Evolutionary conservation across 768 basidiomycete species (phyloP).

Genomic region (Clavaria fumosa): DNA sequence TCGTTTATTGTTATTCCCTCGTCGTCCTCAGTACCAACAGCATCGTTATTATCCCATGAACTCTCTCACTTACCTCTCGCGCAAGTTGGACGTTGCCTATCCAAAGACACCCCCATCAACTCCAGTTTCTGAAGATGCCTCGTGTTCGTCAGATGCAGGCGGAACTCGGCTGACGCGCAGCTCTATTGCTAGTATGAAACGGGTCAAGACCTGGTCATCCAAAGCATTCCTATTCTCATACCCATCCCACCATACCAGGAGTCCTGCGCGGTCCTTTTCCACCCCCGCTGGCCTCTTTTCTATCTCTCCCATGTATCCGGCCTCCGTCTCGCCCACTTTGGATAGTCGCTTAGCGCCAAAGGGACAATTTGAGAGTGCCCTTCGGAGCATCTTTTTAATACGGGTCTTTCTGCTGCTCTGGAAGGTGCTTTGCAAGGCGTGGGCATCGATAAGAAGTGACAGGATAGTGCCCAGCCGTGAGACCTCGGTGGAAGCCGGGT

Average conservation of each 20-base stretch:
- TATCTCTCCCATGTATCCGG: constrained; percentile 21
- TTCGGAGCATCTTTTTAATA: constrained; percentile 53
- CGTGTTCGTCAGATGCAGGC: constrained; percentile 9
- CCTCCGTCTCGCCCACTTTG: constrained; percentile 16
- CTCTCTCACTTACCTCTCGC: constrained; percentile 66
- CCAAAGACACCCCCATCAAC: constrained; percentile 44
- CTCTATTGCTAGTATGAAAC: constrained; percentile 27
- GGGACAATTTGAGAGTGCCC: constrained; percentile 28
- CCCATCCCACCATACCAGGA: constrained; percentile 14
- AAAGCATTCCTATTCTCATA: constrained; percentile 33
- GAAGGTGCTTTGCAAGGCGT: constrained; percentile 49
- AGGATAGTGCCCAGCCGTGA: constrained; percentile 1
- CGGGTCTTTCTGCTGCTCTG: constrained; percentile 55
- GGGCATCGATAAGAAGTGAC: constrained; percentile 27
- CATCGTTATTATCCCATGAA: too few species aligned
- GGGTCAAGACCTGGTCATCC: constrained; percentile 43
- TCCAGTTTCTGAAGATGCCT: constrained; percentile 25
- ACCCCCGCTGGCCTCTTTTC: constrained; percentile 38
- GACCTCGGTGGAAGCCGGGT: neutral
- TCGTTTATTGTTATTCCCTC: too few species aligned
- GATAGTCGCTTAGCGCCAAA: constrained; percentile 14
- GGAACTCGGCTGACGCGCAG: constrained; percentile 12
- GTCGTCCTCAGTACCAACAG: too few species aligned
- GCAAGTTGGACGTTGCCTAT: constrained; percentile 64
- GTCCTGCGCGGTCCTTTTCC: constrained; percentile 42